phyloP scores from a whole-genome alignment of 768 basidiomycete genomes.

The Boletus vermiculosoides region DNA sequence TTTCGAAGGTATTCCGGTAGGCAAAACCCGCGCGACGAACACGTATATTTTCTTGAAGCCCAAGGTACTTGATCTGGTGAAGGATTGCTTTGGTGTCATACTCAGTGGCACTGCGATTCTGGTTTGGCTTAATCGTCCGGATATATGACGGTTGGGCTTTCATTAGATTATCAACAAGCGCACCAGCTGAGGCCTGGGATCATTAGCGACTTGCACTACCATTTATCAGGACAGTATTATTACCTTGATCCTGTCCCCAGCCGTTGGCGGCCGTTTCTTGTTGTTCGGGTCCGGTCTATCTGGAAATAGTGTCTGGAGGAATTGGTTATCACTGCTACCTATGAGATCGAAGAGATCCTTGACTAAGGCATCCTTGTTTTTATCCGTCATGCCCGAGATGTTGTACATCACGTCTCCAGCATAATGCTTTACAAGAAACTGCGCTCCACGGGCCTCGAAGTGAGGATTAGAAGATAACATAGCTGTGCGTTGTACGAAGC shows the following conservation, averaged over 20 bases:
- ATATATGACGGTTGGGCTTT: constrained; percentile 97
- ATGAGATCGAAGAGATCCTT: constrained; percentile 94
- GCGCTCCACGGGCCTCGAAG: constrained; percentile 90
- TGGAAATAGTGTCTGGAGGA: constrained; percentile 86
- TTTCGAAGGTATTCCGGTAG: constrained; percentile 97
- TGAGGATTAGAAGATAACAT: constrained; percentile 82
- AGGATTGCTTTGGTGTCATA: constrained; percentile 94
- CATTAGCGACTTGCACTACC: neutral
- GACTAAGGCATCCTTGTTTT: constrained; percentile 97
- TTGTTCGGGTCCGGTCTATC: constrained; percentile 94
- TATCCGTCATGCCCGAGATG: constrained; percentile 97
- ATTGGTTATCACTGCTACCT: constrained; percentile 73
- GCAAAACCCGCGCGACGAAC: constrained; percentile 98
- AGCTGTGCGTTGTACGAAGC: constrained; percentile 90
- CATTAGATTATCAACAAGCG: constrained; percentile 97
- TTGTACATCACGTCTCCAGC: constrained; percentile 99
- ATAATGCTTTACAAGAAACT: constrained; percentile 95
- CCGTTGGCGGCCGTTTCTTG: constrained; percentile 97
- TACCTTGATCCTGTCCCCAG: constrained; percentile 96
- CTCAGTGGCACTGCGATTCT: constrained; percentile 89
- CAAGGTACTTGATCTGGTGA: constrained; percentile 99
- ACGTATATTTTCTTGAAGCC: constrained; percentile 96
- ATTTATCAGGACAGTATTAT: constrained; percentile 2
- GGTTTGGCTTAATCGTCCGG: constrained; percentile 98
- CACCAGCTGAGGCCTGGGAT: constrained; percentile 81